These are phyloP conservation scores for Osmanthus fragrans DNA, from an alignment of 257 asterid species.

Conservation along the genomic window DNA sequence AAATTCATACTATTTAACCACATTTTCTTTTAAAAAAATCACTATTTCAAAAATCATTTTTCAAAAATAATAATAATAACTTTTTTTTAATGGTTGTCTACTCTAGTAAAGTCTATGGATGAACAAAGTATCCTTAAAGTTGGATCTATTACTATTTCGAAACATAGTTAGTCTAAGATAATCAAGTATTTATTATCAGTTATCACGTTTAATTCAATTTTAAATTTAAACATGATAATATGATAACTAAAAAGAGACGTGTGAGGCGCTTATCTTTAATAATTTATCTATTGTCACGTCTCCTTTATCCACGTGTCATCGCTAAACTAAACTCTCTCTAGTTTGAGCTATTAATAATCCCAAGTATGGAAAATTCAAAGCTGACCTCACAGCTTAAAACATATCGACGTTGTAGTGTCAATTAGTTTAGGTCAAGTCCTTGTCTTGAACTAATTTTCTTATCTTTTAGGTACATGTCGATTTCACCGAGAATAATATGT, in stretches of 20 bases:
- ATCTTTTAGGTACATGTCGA: neutral
- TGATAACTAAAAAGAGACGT: neutral
- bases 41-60: too few species aligned
- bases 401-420: neutral
- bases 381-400: neutral
- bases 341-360: neutral
- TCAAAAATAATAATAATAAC: too few species aligned
- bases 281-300: too few species aligned
- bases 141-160: too few species aligned
- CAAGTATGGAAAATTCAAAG: neutral
- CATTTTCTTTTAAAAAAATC: too few species aligned
- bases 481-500: neutral
- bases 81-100: too few species aligned
- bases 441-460: neutral
- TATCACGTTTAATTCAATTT: neutral
- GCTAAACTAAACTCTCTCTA: neutral
- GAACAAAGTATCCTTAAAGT: too few species aligned
- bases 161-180: neutral
- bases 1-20: too few species aligned
- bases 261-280: neutral
- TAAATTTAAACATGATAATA: too few species aligned
- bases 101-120: too few species aligned
- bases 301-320: neutral
- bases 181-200: too few species aligned
- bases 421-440: neutral